These are phyloP conservation scores for Bathelium albidoporum DNA, from an alignment of 495 filamentous ascomycete species.

Conservation along the genomic window DNA sequence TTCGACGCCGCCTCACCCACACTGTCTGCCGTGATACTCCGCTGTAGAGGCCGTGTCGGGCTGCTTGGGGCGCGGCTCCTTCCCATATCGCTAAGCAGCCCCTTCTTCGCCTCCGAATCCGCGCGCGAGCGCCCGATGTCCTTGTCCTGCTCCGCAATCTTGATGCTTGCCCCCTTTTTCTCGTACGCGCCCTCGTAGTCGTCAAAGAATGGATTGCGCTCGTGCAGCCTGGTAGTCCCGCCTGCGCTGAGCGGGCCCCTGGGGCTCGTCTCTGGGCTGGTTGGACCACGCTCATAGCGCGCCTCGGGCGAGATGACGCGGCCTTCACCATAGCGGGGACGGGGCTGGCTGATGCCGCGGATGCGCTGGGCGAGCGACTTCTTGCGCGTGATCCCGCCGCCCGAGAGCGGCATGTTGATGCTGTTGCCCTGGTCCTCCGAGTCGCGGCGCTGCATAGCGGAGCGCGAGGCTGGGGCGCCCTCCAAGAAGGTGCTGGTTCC, in stretches of 20 bases:
- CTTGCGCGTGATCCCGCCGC: conserved; percentile 70
- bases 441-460: conserved; percentile 69
- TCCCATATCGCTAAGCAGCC: conserved; percentile 11
- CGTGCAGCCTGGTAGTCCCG: conserved; percentile 32
- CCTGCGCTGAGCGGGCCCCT: conserved; percentile 29
- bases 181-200: conserved; percentile 71
- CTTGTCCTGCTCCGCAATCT: conserved; percentile 40
- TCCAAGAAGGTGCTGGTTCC: conserved; percentile 95
- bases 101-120: conserved; percentile 32
- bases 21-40: conserved; percentile 60
- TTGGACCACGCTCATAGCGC: conserved; percentile 17
- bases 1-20: conserved; percentile 27
- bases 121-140: conserved; percentile 33
- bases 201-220: conserved; percentile 79
- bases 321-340: conserved; percentile 17
- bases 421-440: conserved; percentile 50
- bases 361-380: conserved; percentile 74
- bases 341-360: conserved; percentile 32
- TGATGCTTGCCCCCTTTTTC: conserved; percentile 53
- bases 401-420: conserved; percentile 23
- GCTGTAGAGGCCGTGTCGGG: conserved; percentile 53
- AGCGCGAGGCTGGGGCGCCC: conserved; percentile 76
- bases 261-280: conserved; percentile 21
- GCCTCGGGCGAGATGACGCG: conserved; percentile 25
- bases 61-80: conserved; percentile 50